Evolutionary conservation across 495 filamentous ascomycete genomes (phyloP), one percentile per base, ranked within the genome.

Genomic region (Trichoderma reesei): DNA sequence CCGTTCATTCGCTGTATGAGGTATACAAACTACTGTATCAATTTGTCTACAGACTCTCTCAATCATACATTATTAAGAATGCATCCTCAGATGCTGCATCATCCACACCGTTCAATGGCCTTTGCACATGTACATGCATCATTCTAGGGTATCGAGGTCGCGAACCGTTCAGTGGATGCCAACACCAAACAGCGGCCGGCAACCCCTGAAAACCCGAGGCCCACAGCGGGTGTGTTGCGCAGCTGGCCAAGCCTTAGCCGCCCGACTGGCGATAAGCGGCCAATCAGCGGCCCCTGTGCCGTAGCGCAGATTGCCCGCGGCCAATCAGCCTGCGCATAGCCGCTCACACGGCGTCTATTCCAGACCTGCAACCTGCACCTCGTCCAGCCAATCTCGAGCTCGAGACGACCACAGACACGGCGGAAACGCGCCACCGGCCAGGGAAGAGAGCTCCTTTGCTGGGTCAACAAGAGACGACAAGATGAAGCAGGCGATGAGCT

Each of bases 341-440:
- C 66, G 42, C 63, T 65, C 42, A 46, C 56, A 59, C 66, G 68
- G 73, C 73, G 73, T 72, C 68, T 74, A 74, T 72, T 72, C 65
- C 69, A 72, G 67, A 73, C 67, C 38, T 41, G 46, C 46, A 33
- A 33, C 20, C 48, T 56, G 48, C 48, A 56, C 20, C 48, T 56
- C 48, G 5, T 14, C 42, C 51, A 56, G 18, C 51, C 51, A 36
- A 56, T 56, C 51, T 56, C 51, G 20, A 56, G 48, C 48, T 56
- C 46, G 3, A 54, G 46, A 39, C 42, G 61, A 65, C 68, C 61
- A 59, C 67, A 34, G 31, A 56, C 9, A 20, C 8, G 6, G 38
- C 20, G 51, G 11, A 56, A 56, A 56, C 26, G 51, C 11, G 51
- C 51, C 51, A 34, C 51, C 26, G 26, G 26, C 26, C 26, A 26